Percentiles rank a stretch among this genome's conserved stretches.
Conservation (phyloP, 2,329 filamentous ascomycete genomes). For the Cryphonectria japonica region DNA sequence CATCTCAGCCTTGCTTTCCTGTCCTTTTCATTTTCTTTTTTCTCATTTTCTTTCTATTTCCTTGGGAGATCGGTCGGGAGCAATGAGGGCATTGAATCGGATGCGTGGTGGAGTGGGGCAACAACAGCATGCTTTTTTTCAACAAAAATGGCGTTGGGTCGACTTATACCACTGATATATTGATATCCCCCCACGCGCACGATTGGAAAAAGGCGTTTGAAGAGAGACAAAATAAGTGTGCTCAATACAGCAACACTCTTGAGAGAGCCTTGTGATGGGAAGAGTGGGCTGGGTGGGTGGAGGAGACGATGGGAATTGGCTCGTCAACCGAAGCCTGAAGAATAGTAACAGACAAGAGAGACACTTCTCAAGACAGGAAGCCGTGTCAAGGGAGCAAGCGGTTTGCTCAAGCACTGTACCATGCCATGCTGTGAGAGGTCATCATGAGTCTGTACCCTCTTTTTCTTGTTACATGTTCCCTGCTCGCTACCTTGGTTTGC, state of each 20-base stretch:
- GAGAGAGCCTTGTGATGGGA: neutral
- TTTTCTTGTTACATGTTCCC: neutral
- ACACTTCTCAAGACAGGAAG: neutral
- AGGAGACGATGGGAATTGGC: constrained; percentile 17
- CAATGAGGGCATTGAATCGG: constrained; percentile 9
- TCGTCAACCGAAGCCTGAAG: constrained; percentile 30
- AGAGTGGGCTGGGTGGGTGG: neutral
- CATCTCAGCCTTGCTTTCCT: constrained; percentile 16
- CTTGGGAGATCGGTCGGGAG: constrained; percentile 10
- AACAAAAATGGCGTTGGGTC: constrained; percentile 32
- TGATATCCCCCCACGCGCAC: constrained; percentile 25
- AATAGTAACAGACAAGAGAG: neutral
- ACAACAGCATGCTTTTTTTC: constrained; percentile 29
- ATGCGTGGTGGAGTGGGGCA: constrained; percentile 17
- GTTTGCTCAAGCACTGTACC: neutral
- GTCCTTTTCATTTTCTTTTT: constrained; percentile 5
- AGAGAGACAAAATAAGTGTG: constrained; percentile 12
- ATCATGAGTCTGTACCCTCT: neutral
- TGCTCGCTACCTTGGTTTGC: neutral
- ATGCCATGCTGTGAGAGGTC: neutral
- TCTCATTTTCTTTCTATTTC: constrained; percentile 1
- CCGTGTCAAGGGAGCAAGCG: constrained; percentile 13
- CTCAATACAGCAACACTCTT: constrained; percentile 2
- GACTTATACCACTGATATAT: constrained; percentile 29
- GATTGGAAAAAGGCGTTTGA: constrained; percentile 20